phyloP scores from a whole-genome alignment of 2,329 filamentous ascomycete species.

The Hyphodiscus sp. region DNA sequence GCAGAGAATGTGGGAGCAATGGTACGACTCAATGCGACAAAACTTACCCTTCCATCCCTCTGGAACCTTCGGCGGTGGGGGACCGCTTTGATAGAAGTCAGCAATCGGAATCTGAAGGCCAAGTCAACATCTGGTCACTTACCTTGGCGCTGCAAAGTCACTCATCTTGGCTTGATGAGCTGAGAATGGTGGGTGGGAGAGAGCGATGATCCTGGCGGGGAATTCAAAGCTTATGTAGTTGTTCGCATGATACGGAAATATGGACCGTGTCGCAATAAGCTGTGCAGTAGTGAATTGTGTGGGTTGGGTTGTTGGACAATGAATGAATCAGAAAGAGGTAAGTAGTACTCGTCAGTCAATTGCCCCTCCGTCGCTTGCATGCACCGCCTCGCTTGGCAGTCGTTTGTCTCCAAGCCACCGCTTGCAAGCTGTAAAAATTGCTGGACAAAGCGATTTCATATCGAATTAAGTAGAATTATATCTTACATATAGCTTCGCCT shows the following conservation, averaged over 20 bases:
- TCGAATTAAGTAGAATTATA: too few relatives aligned
- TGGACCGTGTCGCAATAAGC: background rate
- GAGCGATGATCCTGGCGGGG: background rate
- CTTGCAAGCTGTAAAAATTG: background rate
- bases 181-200: background rate
- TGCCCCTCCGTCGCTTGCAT: background rate
- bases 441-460: background rate
- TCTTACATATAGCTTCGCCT: too few relatives aligned
- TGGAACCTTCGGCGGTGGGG: slow-evolving; percentile 49
- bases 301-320: background rate
- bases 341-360: background rate
- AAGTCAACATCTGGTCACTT: too few relatives aligned
- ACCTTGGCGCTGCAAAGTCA: slow-evolving; percentile 25
- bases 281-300: background rate
- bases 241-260: background rate
- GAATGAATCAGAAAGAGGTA: background rate
- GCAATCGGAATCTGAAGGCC: too few relatives aligned
- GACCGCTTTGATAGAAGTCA: slow-evolving; percentile 7
- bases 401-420: background rate
- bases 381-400: background rate
- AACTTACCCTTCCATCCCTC: slow-evolving; percentile 50
- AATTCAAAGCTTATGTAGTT: background rate
- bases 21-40: background rate
- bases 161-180: slow-evolving; percentile 15
- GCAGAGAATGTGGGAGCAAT: background rate